Conservation (phyloP, 257 asterid species). For the Solanum piurae region DNA sequence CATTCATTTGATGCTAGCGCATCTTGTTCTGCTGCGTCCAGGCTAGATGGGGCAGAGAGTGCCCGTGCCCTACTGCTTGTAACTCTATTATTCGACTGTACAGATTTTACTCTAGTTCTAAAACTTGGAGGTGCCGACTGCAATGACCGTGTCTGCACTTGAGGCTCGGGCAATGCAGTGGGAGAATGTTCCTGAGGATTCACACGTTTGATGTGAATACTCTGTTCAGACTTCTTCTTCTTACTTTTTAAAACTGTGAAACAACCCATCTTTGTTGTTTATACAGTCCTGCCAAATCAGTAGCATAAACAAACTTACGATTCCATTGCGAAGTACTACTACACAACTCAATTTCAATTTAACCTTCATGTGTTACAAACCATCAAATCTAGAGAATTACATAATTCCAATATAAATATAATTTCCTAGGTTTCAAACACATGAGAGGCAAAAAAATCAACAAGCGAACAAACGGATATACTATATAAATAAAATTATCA, state of each 20-base stretch:
- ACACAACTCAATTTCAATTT: background rate
- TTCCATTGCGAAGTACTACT: background rate
- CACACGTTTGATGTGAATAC: conserved; percentile 28
- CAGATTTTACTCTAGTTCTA: conserved; percentile 50
- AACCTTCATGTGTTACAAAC: background rate
- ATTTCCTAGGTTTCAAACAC: background rate
- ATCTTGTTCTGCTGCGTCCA: conserved; percentile 56
- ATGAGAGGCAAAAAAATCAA: background rate
- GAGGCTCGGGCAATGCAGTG: conserved; percentile 72
- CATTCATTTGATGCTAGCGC: conserved; percentile 34
- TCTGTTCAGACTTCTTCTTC: conserved; percentile 59
- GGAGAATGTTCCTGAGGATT: conserved; percentile 58
- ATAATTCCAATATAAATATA: too few relatives aligned
- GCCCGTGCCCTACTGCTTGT: conserved; percentile 43
- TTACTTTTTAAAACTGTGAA: conserved; percentile 58
- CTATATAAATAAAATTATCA: background rate
- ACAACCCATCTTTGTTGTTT: conserved; percentile 57
- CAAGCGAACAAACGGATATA: background rate
- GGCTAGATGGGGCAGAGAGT: conserved; percentile 73
- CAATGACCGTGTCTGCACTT: conserved; percentile 36
- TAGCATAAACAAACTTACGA: background rate
- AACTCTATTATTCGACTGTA: conserved; percentile 22
- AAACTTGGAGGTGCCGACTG: conserved; percentile 94
- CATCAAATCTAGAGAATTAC: background rate
- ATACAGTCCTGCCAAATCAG: conserved; percentile 18